Evolutionary conservation across 306 rosid species (phyloP).

Genomic region (Vigna mungo): DNA sequence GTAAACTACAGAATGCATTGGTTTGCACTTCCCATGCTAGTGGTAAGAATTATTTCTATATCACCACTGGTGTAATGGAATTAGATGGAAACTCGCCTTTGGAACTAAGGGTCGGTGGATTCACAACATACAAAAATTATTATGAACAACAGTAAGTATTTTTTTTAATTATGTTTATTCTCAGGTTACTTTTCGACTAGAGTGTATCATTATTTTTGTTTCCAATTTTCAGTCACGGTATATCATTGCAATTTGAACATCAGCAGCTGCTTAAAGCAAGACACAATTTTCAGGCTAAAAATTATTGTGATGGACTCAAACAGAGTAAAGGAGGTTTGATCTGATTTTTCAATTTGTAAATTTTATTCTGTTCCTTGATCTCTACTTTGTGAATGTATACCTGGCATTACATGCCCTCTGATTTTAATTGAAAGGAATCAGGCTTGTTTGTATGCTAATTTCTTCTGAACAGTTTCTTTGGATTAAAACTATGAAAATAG

Average conservation of each 20-base stretch:
- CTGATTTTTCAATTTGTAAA: conserved; percentile 20
- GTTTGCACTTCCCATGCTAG: background rate
- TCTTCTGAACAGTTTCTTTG: conserved; percentile 3
- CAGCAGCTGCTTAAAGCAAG: conserved; percentile 64
- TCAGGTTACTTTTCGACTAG: conserved; percentile 17
- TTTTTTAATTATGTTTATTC: conserved; percentile 25
- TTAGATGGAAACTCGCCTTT: conserved; percentile 70
- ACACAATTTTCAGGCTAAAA: conserved; percentile 60
- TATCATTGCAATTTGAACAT: conserved; percentile 54
- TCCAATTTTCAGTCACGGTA: conserved; percentile 63
- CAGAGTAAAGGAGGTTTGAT: conserved; percentile 62
- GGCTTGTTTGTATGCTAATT: conserved; percentile 2
- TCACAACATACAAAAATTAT: conserved; percentile 66
- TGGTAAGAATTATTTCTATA: background rate
- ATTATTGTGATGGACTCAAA: conserved; percentile 49
- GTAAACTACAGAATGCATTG: background rate
- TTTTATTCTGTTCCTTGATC: conserved; percentile 24
- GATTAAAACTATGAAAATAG: background rate
- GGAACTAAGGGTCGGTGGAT: conserved; percentile 47
- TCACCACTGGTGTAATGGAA: conserved; percentile 47
- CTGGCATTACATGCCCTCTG: conserved; percentile 19
- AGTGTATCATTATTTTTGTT: background rate
- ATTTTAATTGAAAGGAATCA: conserved; percentile 16
- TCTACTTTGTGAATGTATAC: conserved; percentile 17
- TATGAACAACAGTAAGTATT: conserved; percentile 54